Evolutionary conservation across 225 moss, liverwort and hornwort species (phyloP).

Genomic region (Ulota crispa): DNA sequence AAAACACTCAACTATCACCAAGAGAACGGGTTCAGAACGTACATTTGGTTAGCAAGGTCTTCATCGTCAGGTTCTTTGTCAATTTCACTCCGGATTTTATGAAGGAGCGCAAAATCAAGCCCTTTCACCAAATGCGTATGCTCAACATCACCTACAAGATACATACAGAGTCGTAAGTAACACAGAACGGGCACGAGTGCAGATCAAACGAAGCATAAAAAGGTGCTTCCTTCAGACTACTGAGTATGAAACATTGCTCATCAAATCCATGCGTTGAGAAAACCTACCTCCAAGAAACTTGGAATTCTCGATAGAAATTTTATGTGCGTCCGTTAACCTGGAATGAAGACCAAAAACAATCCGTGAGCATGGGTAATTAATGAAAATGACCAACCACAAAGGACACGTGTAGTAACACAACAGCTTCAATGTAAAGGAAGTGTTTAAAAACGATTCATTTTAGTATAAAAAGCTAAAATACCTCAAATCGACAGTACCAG

Average conservation of each 20-base stretch:
- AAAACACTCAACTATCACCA: not conserved
- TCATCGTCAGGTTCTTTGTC: slow-evolving; percentile 96
- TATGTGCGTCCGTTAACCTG: slow-evolving; percentile 95
- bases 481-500: slow-evolving; percentile 95
- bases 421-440: not conserved
- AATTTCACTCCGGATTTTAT: slow-evolving; percentile 99
- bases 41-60: slow-evolving; percentile 83
- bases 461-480: slow-evolving; percentile 18
- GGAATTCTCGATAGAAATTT: slow-evolving; percentile 98
- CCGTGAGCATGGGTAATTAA: not conserved
- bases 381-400: not conserved
- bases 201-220: slow-evolving; percentile 2
- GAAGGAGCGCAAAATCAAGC: slow-evolving; percentile 95
- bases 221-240: slow-evolving; percentile 13
- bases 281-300: slow-evolving; percentile 95
- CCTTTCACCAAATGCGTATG: slow-evolving; percentile 99
- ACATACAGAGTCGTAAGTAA: slow-evolving; percentile 1
- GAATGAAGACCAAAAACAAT: slow-evolving; percentile 15
- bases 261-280: not conserved
- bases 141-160: slow-evolving; percentile 91
- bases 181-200: slow-evolving; percentile 3
- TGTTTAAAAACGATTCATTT: not conserved
- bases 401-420: not conserved
- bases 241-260: slow-evolving; percentile 4
- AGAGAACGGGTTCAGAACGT: slow-evolving; percentile 11